Conservation (phyloP, 768 basidiomycete genomes). For the Boletus vermiculosoides region DNA sequence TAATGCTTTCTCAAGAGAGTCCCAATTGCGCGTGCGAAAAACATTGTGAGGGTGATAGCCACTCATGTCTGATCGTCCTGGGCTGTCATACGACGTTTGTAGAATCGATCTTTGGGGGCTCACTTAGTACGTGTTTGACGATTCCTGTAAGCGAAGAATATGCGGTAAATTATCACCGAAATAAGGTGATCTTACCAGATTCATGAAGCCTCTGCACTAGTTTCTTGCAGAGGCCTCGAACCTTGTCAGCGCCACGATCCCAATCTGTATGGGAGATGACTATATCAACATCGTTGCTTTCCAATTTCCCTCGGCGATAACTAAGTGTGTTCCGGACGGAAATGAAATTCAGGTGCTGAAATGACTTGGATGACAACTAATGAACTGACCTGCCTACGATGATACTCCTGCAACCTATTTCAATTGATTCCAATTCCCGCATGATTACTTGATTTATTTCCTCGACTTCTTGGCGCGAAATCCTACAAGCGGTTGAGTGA, state of each 20-base stretch:
- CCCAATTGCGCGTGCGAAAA: constrained; percentile 62
- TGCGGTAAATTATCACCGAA: not conserved
- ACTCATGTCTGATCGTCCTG: constrained; percentile 47
- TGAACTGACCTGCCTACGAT: constrained; percentile 75
- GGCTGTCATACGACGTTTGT: constrained; percentile 11
- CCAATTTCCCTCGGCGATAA: constrained; percentile 78
- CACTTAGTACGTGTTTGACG: constrained; percentile 84
- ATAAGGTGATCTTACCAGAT: constrained; percentile 43
- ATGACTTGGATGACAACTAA: not conserved
- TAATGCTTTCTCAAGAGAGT: constrained; percentile 81
- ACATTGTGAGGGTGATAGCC: constrained; percentile 56
- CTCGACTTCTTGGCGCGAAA: constrained; percentile 74
- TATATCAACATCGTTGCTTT: constrained; percentile 88
- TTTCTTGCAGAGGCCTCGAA: constrained; percentile 61
- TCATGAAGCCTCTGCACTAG: constrained; percentile 58
- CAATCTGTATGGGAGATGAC: constrained; percentile 73
- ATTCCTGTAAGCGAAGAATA: constrained; percentile 44
- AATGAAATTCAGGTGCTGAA: not conserved
- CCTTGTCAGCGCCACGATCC: constrained; percentile 40
- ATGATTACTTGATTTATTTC: constrained; percentile 69
- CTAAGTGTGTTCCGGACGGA: constrained; percentile 36
- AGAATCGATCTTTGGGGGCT: constrained; percentile 24
- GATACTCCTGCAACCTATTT: constrained; percentile 67
- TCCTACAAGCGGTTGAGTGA: constrained; percentile 39
- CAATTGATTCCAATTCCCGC: constrained; percentile 59